A percentile compares a stretch with the other conserved stretches of the same genome.
phyloP scores from a whole-genome alignment of 1,284 basidiomycete genomes.

The Austroboletus niveus region DNA sequence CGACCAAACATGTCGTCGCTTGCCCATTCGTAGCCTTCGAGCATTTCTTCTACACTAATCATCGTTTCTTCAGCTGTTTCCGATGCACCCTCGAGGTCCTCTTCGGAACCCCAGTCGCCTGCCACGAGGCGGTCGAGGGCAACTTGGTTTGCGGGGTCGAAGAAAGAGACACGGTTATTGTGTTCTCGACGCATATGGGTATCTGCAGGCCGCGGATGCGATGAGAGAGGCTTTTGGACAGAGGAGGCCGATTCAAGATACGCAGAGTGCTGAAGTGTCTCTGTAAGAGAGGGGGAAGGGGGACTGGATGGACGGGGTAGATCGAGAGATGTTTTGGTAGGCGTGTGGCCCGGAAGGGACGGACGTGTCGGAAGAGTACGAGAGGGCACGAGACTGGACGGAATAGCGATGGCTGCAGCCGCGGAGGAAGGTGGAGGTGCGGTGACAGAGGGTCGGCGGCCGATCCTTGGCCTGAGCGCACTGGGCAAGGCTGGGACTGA shows the following conservation, averaged over 20 bases:
- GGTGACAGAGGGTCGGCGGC: conserved; percentile 37
- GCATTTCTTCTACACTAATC: conserved; percentile 94
- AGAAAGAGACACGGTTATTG: conserved; percentile 77
- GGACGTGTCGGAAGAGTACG: conserved; percentile 20
- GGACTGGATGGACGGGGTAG: conserved; percentile 19
- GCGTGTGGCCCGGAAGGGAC: conserved; percentile 8
- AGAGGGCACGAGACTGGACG: conserved; percentile 24
- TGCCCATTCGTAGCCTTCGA: conserved; percentile 97
- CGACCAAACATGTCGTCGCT: conserved; percentile 65
- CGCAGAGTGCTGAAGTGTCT: conserved; percentile 2
- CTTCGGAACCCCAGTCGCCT: conserved; percentile 43
- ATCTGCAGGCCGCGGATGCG: conserved; percentile 23
- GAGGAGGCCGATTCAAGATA: conserved; percentile 16
- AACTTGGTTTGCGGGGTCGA: conserved; percentile 73
- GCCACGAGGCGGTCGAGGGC: conserved; percentile 72
- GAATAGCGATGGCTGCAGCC: conserved; percentile 8
- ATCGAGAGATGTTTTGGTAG: conserved; percentile 24
- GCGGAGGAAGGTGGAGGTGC: conserved; percentile 27
- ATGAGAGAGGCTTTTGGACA: conserved; percentile 7
- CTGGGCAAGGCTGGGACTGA: conserved; percentile 25
- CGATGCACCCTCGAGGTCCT: conserved; percentile 62
- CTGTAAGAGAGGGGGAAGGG: conserved; percentile 4
- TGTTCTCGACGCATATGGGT: conserved; percentile 46
- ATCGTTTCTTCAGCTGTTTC: conserved; percentile 79
- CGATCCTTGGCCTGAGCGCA: conserved; percentile 36